Percentiles rank a stretch among this genome's conserved stretches.
Evolutionary conservation across 2,329 filamentous ascomycete species (phyloP).

Genomic region (Venturia pyrina): DNA sequence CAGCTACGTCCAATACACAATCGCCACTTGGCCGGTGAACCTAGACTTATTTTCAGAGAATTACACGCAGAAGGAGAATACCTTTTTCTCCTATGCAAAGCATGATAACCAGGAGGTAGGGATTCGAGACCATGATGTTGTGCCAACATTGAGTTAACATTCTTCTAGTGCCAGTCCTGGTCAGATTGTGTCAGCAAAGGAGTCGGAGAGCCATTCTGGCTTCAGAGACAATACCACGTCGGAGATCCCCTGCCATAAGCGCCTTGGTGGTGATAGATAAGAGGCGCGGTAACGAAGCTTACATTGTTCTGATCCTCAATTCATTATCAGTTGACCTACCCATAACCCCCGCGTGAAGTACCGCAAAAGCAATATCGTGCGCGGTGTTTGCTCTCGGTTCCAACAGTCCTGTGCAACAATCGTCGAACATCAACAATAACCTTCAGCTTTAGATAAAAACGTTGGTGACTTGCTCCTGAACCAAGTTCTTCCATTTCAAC

Average conservation of each 20-base stretch:
- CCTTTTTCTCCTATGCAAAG: not conserved
- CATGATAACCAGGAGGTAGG: not conserved
- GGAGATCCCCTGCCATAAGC: not conserved
- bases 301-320: not conserved
- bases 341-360: not conserved
- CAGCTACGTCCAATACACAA: not conserved
- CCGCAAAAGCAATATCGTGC: too few species aligned
- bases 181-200: not conserved
- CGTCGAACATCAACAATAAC: too few species aligned
- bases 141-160: not conserved
- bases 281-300: not conserved
- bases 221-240: slow-evolving; percentile 5
- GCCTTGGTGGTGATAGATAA: not conserved
- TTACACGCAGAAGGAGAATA: not conserved
- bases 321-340: not conserved
- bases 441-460: not conserved
- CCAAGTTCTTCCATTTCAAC: not conserved
- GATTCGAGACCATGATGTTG: not conserved
- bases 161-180: not conserved
- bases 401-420: too few species aligned
- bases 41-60: not conserved
- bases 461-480: not conserved
- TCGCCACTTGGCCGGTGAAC: not conserved
- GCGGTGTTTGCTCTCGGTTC: too few species aligned
- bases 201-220: slow-evolving; percentile 4